phyloP scores from a whole-genome alignment of 2,329 filamentous ascomycete genomes.

The Diaporthe humulicola region DNA sequence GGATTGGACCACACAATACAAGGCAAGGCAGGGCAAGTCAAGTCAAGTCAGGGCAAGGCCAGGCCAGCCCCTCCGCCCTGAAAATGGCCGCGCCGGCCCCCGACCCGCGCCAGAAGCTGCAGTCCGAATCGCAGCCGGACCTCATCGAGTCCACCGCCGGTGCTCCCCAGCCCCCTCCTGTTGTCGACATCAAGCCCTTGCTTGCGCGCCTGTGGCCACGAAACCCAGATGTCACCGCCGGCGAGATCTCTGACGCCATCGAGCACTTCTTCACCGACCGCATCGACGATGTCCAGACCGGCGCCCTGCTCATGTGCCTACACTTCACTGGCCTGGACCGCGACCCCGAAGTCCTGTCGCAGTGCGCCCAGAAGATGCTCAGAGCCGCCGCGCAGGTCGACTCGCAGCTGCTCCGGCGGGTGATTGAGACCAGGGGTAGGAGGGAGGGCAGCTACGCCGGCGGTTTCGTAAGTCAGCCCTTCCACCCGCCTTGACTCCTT shows the following conservation, averaged over 20 bases:
- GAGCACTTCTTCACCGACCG: slow-evolving; percentile 92
- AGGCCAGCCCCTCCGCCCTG: background rate
- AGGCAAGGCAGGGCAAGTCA: background rate
- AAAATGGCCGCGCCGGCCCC: slow-evolving; percentile 18
- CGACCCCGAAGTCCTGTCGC: slow-evolving; percentile 86
- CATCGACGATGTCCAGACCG: slow-evolving; percentile 88
- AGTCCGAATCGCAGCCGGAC: slow-evolving; percentile 35
- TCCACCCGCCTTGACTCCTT: background rate
- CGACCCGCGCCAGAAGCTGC: slow-evolving; percentile 1
- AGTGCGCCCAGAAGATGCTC: slow-evolving; percentile 88
- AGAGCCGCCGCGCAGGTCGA: slow-evolving; percentile 82
- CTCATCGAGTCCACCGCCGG: slow-evolving; percentile 34
- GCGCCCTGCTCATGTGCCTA: slow-evolving; percentile 88
- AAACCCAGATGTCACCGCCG: slow-evolving; percentile 71
- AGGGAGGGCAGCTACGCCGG: slow-evolving; percentile 83
- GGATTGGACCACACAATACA: background rate
- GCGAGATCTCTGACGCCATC: slow-evolving; percentile 91
- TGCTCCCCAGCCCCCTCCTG: slow-evolving; percentile 38
- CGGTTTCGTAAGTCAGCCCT: slow-evolving; percentile 76
- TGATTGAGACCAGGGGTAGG: slow-evolving; percentile 71
- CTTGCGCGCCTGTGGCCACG: slow-evolving; percentile 80
- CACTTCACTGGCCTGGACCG: slow-evolving; percentile 92
- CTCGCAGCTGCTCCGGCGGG: slow-evolving; percentile 68
- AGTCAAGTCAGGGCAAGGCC: background rate
- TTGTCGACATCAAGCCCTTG: slow-evolving; percentile 76